These are phyloP conservation scores for Xylaria sp. DNA, from an alignment of 2,329 filamentous ascomycete species.

Conservation along the genomic window DNA sequence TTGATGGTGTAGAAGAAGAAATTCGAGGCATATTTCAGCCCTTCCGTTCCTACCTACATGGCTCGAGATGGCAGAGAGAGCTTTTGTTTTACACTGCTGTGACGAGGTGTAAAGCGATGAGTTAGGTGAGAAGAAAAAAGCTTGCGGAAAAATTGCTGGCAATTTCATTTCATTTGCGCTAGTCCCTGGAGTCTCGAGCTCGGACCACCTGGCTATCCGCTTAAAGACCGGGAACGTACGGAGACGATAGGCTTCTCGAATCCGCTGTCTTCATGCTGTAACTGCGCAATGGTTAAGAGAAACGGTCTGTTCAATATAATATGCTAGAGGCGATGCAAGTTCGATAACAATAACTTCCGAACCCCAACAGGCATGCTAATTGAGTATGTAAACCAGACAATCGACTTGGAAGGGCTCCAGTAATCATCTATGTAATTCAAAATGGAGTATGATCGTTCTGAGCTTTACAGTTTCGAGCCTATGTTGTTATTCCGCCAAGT, in stretches of 20 bases:
- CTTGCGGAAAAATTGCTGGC: background rate
- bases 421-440: too few species aligned
- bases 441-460: too few species aligned
- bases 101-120: slow-evolving; percentile 1
- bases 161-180: slow-evolving; percentile 12
- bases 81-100: background rate
- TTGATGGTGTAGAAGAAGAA: background rate
- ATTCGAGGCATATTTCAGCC: slow-evolving; percentile 28
- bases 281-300: too few species aligned
- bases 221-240: background rate
- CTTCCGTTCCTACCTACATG: slow-evolving; percentile 19
- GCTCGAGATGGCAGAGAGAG: background rate
- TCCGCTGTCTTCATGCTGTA: too few species aligned
- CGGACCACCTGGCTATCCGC: slow-evolving; percentile 11
- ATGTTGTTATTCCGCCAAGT: too few species aligned
- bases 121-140: background rate
- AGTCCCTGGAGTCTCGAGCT: slow-evolving; percentile 2
- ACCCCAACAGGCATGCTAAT: too few species aligned
- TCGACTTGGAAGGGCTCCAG: too few species aligned
- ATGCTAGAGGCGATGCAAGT: too few species aligned
- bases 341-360: too few species aligned
- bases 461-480: too few species aligned
- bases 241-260: too few species aligned
- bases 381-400: background rate
- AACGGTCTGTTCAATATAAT: too few species aligned